Evolutionary conservation across 208 protist species (phyloP).

Genomic region (Leishmania amazonensis): DNA sequence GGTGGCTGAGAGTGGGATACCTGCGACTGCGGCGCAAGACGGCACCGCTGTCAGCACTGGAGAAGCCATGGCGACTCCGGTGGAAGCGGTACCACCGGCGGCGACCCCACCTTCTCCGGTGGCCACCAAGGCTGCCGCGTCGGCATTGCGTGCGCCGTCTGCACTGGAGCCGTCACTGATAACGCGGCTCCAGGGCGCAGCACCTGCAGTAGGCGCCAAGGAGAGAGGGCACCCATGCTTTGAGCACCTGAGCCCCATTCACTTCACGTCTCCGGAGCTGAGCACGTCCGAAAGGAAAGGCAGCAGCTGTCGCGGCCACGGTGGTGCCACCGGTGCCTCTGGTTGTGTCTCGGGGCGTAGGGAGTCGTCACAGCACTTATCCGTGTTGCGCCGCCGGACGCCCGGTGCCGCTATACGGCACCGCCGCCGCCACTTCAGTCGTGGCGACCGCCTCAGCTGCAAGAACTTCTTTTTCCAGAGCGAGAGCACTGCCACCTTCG

Average conservation of each 20-base stretch:
- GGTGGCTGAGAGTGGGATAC: not conserved
- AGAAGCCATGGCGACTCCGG: not conserved
- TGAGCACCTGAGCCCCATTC: not conserved
- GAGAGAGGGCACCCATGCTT: not conserved
- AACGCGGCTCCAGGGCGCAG: not conserved
- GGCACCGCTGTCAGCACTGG: not conserved
- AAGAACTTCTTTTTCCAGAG: conserved; percentile 39
- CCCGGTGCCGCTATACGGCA: not conserved
- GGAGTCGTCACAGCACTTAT: too few relatives aligned
- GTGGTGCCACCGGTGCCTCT: not conserved
- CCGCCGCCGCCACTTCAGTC: conserved; percentile 17
- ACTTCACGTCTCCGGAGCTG: not conserved
- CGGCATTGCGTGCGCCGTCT: not conserved
- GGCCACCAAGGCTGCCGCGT: not conserved
- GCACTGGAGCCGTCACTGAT: not conserved
- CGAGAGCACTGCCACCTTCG: conserved; percentile 32
- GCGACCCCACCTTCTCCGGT: not conserved
- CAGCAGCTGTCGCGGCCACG: not conserved
- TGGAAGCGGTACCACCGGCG: not conserved
- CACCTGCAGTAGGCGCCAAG: not conserved
- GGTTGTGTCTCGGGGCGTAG: not conserved
- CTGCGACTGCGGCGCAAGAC: not conserved
- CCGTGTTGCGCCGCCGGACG: not conserved
- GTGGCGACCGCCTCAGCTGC: conserved; percentile 19
- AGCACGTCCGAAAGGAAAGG: not conserved